Conservation (phyloP, 2,329 filamentous ascomycete species). For the Phaeosphaeria sp. region DNA sequence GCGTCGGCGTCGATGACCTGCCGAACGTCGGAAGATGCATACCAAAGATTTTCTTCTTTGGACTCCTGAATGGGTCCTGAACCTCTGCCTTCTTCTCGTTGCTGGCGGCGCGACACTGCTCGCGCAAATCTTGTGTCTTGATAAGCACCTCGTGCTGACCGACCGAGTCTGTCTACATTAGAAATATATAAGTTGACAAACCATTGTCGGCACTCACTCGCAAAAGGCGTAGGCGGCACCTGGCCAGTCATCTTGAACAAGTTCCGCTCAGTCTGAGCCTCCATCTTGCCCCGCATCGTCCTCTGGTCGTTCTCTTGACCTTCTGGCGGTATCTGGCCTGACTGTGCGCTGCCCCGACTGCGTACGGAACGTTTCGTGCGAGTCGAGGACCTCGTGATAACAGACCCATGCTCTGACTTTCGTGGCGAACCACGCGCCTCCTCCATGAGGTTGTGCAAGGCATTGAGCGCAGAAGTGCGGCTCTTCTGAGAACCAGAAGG, state of each 20-base stretch:
- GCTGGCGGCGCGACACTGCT: conserved; percentile 22
- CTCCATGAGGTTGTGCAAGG: conserved; percentile 35
- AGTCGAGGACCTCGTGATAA: conserved; percentile 23
- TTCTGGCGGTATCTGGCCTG: conserved; percentile 22
- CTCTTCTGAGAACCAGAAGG: conserved; percentile 25
- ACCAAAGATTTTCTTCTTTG: conserved; percentile 51
- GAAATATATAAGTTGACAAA: background rate
- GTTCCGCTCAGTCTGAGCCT: conserved; percentile 47
- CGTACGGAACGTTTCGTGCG: conserved; percentile 32
- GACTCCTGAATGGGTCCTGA: conserved; percentile 40
- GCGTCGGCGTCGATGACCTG: conserved; percentile 17
- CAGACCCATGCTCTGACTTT: conserved; percentile 25
- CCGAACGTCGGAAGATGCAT: conserved; percentile 37
- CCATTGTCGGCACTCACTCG: conserved; percentile 15
- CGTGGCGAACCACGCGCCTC: conserved; percentile 27
- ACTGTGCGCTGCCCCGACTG: conserved; percentile 21
- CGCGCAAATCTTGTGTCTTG: conserved; percentile 28
- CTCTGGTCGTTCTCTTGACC: conserved; percentile 34
- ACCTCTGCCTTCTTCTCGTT: conserved; percentile 12
- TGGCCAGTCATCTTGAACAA: conserved; percentile 44
- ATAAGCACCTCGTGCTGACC: conserved; percentile 20
- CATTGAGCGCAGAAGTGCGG: conserved; percentile 23
- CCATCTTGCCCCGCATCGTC: conserved; percentile 50
- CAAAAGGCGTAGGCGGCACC: conserved; percentile 28
- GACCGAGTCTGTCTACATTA: background rate